Evolutionary conservation across 257 asterid genomes (phyloP).

Genomic region (Solanum lycopersicoides): DNA sequence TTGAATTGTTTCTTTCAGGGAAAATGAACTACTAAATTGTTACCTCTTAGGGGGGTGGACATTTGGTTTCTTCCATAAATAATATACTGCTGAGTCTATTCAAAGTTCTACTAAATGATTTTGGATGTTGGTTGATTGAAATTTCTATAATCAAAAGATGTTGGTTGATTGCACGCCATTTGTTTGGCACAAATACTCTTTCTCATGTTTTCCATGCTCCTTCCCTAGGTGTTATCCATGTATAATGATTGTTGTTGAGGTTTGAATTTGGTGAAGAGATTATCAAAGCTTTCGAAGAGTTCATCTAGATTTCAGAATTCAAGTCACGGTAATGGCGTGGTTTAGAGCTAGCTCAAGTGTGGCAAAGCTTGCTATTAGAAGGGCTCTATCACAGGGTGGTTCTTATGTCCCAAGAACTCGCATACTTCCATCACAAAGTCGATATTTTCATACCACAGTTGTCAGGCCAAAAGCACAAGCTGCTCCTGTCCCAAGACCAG

Average conservation of each 20-base stretch:
- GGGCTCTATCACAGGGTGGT: slow-evolving; percentile 14
- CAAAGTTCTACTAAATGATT: not conserved
- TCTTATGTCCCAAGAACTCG: slow-evolving; percentile 8
- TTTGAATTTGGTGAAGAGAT: not conserved
- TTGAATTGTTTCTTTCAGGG: not conserved
- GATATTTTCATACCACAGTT: slow-evolving; percentile 10
- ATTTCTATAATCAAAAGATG: not conserved
- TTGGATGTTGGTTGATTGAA: not conserved
- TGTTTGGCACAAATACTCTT: not conserved
- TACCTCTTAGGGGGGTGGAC: not conserved
- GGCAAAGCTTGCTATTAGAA: slow-evolving; percentile 21
- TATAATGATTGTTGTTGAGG: not conserved
- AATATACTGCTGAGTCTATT: not conserved
- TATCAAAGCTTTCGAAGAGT: not conserved
- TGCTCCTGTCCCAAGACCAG: slow-evolving; percentile 21
- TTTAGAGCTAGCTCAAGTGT: slow-evolving; percentile 19
- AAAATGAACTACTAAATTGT: not conserved
- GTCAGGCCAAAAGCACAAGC: slow-evolving; percentile 12
- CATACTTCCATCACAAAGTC: slow-evolving; percentile 4
- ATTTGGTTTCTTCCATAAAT: not conserved
- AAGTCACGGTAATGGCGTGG: slow-evolving; percentile 11
- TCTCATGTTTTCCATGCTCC: not conserved
- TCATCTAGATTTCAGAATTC: not conserved
- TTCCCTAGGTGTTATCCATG: not conserved
- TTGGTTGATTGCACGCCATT: not conserved